Percentiles rank a stretch among this genome's conserved stretches.
Conservation (phyloP, 345 rosid species). For the Pelargonium nanum region DNA sequence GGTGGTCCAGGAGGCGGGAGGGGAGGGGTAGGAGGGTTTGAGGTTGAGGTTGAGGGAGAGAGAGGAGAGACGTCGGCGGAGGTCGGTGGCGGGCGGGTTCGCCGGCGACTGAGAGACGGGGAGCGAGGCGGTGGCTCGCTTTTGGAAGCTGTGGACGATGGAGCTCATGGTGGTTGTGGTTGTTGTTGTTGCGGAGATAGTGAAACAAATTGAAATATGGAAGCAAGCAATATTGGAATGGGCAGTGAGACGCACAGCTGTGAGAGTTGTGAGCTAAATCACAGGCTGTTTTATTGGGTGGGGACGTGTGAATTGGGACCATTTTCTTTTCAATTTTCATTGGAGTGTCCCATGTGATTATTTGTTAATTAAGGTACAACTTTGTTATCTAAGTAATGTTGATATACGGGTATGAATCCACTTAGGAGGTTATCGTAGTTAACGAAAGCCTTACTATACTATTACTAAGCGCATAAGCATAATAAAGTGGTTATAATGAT, state of each 20-base stretch:
- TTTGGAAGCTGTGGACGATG: constrained; percentile 39
- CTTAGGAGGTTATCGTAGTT: too few relatives aligned
- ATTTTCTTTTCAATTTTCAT: neutral
- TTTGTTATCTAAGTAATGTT: too few relatives aligned
- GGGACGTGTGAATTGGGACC: neutral
- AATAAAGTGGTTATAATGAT: too few relatives aligned
- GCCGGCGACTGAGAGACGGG: constrained; percentile 36
- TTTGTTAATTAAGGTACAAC: too few relatives aligned
- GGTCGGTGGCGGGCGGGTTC: constrained; percentile 12
- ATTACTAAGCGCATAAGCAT: too few relatives aligned
- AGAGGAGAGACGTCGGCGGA: constrained; percentile 71
- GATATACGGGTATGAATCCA: too few relatives aligned
- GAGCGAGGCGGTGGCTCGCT: constrained; percentile 16
- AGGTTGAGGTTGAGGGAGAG: constrained; percentile 50
- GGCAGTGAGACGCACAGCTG: constrained; percentile 25
- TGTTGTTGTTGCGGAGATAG: neutral
- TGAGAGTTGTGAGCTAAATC: too few relatives aligned
- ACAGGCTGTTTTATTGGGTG: constrained; percentile 40
- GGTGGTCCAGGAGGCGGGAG: constrained; percentile 36
- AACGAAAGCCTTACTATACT: too few relatives aligned
- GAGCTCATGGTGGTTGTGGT: constrained; percentile 31
- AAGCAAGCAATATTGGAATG: too few relatives aligned
- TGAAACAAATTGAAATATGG: neutral
- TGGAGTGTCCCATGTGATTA: neutral
- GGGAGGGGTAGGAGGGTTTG: constrained; percentile 14